These are phyloP conservation scores for Geotrichum aggregatum DNA, from an alignment of 1,139 yeast genomes.

Conservation along the genomic window DNA sequence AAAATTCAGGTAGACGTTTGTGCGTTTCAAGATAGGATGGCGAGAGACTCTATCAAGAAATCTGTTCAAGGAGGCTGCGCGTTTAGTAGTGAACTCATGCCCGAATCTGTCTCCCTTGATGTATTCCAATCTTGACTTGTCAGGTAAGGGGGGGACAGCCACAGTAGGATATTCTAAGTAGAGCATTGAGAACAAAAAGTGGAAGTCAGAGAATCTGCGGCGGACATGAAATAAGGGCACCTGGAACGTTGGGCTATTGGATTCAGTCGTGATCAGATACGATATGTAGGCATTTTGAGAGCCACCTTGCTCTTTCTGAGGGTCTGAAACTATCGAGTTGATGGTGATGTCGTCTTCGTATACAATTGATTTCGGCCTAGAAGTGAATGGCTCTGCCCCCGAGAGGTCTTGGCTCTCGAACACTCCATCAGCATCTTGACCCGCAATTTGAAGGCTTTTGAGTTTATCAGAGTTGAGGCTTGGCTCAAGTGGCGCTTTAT, in stretches of 20 bases:
- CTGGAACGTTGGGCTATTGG: constrained; percentile 46
- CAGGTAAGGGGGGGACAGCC: constrained; percentile 90
- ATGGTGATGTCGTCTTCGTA: constrained; percentile 19
- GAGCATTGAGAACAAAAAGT: constrained; percentile 69
- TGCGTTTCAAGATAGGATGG: constrained; percentile 68
- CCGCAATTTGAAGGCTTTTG: neutral
- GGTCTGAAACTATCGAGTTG: constrained; percentile 53
- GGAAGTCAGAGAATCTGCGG: constrained; percentile 78
- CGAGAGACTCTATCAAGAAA: constrained; percentile 67
- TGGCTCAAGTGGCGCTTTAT: constrained; percentile 14
- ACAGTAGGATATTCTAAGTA: constrained; percentile 76
- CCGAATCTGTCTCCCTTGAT: constrained; percentile 88
- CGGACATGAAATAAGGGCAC: constrained; percentile 53
- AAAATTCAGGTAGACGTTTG: constrained; percentile 70
- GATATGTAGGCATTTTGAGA: constrained; percentile 73
- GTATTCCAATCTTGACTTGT: constrained; percentile 84
- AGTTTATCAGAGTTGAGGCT: neutral
- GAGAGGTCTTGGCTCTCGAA: constrained; percentile 1
- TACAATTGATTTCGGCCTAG: constrained; percentile 2
- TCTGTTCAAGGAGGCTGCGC: constrained; percentile 76
- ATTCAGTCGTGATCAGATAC: constrained; percentile 65
- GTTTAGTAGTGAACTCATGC: constrained; percentile 69
- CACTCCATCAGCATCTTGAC: neutral
- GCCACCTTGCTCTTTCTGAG: constrained; percentile 76
- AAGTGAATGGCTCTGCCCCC: neutral